A percentile compares a stretch with the other conserved stretches of the same genome.
Conservation (phyloP, 768 basidiomycete species). For the Serendipita vermifera region DNA sequence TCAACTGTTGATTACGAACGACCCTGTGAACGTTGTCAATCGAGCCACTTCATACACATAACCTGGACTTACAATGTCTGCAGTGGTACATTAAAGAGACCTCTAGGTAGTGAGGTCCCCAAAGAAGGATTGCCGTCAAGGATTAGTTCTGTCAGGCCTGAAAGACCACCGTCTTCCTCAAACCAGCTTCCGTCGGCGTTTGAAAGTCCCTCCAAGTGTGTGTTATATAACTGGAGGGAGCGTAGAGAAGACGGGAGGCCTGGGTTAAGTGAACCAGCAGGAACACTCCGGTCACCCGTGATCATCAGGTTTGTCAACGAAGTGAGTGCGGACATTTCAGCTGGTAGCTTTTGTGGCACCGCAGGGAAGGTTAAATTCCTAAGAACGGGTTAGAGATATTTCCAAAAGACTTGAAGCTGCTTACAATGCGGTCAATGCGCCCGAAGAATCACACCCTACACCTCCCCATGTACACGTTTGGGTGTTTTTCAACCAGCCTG, state of each 20-base stretch:
- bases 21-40: too few species aligned
- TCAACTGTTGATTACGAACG: too few species aligned
- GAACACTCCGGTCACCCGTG: slow-evolving; percentile 30
- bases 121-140: slow-evolving; percentile 32
- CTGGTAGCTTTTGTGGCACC: slow-evolving; percentile 33
- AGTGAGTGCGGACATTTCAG: slow-evolving; percentile 30
- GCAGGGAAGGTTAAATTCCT: slow-evolving; percentile 31
- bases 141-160: slow-evolving; percentile 25
- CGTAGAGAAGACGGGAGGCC: slow-evolving; percentile 1
- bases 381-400: slow-evolving; percentile 1
- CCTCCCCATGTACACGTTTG: slow-evolving; percentile 38
- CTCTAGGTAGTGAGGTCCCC: slow-evolving; percentile 28
- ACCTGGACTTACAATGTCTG: slow-evolving; percentile 29
- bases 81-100: slow-evolving; percentile 24
- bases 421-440: slow-evolving; percentile 31
- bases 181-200: slow-evolving; percentile 24
- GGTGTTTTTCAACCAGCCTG: slow-evolving; percentile 34
- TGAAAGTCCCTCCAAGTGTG: slow-evolving; percentile 27
- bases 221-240: slow-evolving; percentile 29
- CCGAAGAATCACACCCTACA: slow-evolving; percentile 31
- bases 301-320: slow-evolving; percentile 29
- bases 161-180: slow-evolving; percentile 16
- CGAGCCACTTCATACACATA: too few species aligned
- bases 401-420: slow-evolving; percentile 15
- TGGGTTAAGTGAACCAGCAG: slow-evolving; percentile 24